These are phyloP conservation scores for Ascochyta viciae-villosae DNA, from an alignment of 2,329 filamentous ascomycete genomes.

Conservation along the genomic window DNA sequence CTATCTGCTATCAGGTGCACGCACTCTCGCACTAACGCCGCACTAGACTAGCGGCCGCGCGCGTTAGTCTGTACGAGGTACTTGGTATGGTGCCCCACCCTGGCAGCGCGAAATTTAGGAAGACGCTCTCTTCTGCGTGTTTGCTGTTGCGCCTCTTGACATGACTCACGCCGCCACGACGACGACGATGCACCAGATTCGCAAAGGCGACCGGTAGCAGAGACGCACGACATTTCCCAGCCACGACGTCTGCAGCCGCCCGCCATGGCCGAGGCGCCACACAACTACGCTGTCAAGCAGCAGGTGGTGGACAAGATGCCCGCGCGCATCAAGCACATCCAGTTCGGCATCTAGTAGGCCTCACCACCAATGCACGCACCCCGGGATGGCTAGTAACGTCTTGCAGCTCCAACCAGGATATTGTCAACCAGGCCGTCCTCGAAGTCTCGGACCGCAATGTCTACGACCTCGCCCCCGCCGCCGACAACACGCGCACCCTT, in stretches of 20 bases:
- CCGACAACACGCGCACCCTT: conserved; percentile 67
- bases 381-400: conserved; percentile 23
- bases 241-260: conserved; percentile 5
- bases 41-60: background rate
- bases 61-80: background rate
- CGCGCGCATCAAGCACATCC: conserved; percentile 90
- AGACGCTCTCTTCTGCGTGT: background rate
- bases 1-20: conserved; percentile 27
- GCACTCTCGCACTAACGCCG: conserved; percentile 27
- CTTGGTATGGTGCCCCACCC: conserved; percentile 27
- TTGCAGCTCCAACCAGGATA: conserved; percentile 83
- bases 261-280: conserved; percentile 31
- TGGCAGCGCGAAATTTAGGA: background rate
- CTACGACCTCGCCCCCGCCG: conserved; percentile 79
- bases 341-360: conserved; percentile 85
- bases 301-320: conserved; percentile 89
- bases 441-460: conserved; percentile 94
- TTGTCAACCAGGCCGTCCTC: conserved; percentile 92
- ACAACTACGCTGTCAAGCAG: conserved; percentile 67
- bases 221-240: background rate
- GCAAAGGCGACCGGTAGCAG: conserved; percentile 26
- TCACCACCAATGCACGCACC: conserved; percentile 1
- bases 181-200: conserved; percentile 26
- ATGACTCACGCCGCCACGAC: conserved; percentile 35
- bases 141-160: conserved; percentile 13